Evolutionary conservation across 2,329 filamentous ascomycete species (phyloP), one percentile per base, ranked within the genome.

Genomic region (Penicillium sp.): DNA sequence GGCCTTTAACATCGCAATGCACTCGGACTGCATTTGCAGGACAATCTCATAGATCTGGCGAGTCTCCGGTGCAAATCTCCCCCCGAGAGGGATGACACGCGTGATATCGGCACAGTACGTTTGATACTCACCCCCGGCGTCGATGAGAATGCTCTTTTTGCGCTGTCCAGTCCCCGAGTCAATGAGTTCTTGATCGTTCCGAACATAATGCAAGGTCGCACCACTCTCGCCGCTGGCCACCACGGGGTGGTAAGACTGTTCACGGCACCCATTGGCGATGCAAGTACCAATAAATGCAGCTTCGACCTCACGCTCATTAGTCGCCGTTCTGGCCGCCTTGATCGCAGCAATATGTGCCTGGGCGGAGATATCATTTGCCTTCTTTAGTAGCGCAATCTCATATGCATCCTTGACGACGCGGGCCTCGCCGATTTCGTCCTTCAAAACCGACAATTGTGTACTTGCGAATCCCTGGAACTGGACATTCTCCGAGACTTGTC

Each of bases 41-140:
- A 95, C 89, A 16, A 92, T 72, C 30, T 77, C 72, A 60, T 95
- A 89, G 35, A 95, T 81, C 7, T 77, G 75, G 32, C 75, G 74
- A 1, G 82, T 81, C 59, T 90, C 83, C 10, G 72, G 61, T 0
- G 78, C 76, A 51, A 87, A 94, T 0, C 67, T 68, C 4, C 85
- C 84, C 10, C 74, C 76, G 14, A 95, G 67, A 3, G 90, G 90
- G 49, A 95, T 79, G 0, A 89, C 92, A 25, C 90, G 79, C 0
- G 92, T 96, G 17, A 96, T 80, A 62, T 96, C 90, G 40, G 84
- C 85, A 18, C 87, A 87, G 61, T 98, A 96, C 51, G 84, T 82
- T 32, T 80, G 68, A 65, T 80, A 94, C 64, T 96, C 90, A 49
- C 81, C 84, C 2, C 87, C 89, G 1, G 90, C 89, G 59, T 98